Evolutionary conservation across 371 early-diverging fungal species (phyloP), one percentile per base, ranked within the genome.

Genomic region (Dinochytrium kinnereticum): DNA sequence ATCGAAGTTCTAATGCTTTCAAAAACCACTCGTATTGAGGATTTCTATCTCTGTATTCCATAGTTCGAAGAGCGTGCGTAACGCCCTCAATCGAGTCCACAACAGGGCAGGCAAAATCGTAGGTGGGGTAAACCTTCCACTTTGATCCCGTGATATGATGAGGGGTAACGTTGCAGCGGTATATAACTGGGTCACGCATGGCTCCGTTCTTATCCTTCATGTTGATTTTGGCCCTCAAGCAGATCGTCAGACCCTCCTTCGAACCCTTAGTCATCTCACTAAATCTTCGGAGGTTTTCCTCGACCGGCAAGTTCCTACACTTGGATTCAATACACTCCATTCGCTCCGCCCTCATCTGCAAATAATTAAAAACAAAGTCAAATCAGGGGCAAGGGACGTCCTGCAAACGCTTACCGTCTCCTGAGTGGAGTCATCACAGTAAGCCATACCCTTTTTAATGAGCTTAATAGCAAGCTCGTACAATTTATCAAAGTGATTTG

Each of bases 31-130:
- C 84, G 87, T 98, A 99, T 80, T 98, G 99, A 64, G 92, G 89
- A 83, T 99, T 99, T 81, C 99, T 95, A 84, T 99, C 99, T 65
- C 96, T 92, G 90, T 99, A 99, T 87, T 99, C 99, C 86, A 94
- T 98, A 21, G 99, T 95, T 76, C 99, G 90, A 64, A 99, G 90
- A 33, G 99, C 97, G 70, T 99, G 97, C 15, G 99, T 92, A 28
- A 99, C 98, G 40, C 99, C 99, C 84, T 99, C 99, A 61, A 98
- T 69, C 49, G 93, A 88, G 83, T 99, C 99, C 51, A 99, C 96
- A 51, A 99, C 88, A 1, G 99, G 99, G 87, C 99, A 76, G 39
- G 98, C 96, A 89, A 99, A 99, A 85, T 99, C 99, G 82, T 99
- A 99, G 39, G 99, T 97, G 49, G 99, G 99, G 86, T 99, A 99